Evolutionary conservation across 371 early-diverging fungal genomes (phyloP), one percentile per base, ranked within the genome.

Genomic region (Encephalitozoon cuniculi): DNA sequence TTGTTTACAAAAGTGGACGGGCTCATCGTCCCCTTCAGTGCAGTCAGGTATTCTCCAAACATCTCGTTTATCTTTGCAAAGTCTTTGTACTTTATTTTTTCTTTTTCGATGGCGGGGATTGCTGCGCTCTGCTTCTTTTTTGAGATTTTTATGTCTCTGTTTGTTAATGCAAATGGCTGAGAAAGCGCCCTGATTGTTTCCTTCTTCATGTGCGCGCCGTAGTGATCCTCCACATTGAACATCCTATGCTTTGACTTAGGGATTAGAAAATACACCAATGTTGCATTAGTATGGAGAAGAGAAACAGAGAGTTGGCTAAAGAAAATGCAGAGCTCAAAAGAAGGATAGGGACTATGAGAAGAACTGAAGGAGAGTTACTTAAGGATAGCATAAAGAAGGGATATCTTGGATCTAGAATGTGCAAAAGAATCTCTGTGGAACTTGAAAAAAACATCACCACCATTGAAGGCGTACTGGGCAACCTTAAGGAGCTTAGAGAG

Each of bases 301-400:
- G 72, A 28, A 80, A 80, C 68, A 71, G 37, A 40, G 44, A 73
- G 7, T 46, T 80, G 41, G 71, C 73, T 41, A 54, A 59, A 23
- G 70, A 76, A 68, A 80, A 80, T 30, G 51, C 51, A 37, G 59
- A 76, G 34, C 52, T 80, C 26, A 65, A 79, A 23, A n/a, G 26
- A 37, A 67, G 64, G 68, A 68, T 80, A 9, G 23, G 23, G 5
- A 30, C 46, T n/a, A 26, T 67, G 23, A 75, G 9, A 23, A 23
- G 9, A 26, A 21, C 26, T 18, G 46, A 75, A n/a, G 34, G 30
- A 55, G 70, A 69, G 8, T 11, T 59, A 15, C 25, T 75, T 15
- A 75, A 69, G 59, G 68, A 67, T 18, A 75, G 49, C 12, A 68
- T 75, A 26, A 75, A 75, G 32, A 28, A 49, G 7, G 64, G 39